Evolutionary conservation across 495 filamentous ascomycete genomes (phyloP).

Genomic region (Jackrogersella multiformis): DNA sequence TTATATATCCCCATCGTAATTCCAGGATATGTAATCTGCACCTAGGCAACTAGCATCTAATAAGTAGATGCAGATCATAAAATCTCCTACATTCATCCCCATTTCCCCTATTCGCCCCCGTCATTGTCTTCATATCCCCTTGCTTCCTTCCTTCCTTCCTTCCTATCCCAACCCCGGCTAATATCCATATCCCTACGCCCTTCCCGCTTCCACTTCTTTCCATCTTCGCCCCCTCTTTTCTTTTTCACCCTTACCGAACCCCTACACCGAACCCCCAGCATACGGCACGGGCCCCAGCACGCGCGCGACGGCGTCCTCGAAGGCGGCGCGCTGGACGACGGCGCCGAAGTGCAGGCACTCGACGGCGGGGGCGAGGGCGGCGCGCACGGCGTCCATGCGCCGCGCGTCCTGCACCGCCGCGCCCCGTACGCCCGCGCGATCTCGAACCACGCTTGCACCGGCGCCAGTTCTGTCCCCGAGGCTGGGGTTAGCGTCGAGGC

Average conservation of each 20-base stretch:
- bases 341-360: slow-evolving; percentile 53
- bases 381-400: slow-evolving; percentile 43
- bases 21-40: too few relatives aligned
- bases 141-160: too few relatives aligned
- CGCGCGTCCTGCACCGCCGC: slow-evolving; percentile 28
- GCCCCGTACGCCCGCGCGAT: slow-evolving; percentile 47
- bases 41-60: too few relatives aligned
- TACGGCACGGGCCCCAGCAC: slow-evolving; percentile 32
- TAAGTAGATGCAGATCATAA: too few relatives aligned
- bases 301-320: slow-evolving; percentile 51
- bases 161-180: too few relatives aligned
- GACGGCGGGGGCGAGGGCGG: slow-evolving; percentile 49
- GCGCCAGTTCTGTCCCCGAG: slow-evolving; percentile 53
- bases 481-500: slow-evolving; percentile 47
- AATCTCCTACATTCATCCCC: too few relatives aligned
- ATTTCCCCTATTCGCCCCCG: too few relatives aligned
- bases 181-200: too few relatives aligned
- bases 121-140: too few relatives aligned
- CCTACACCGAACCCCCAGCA: neutral
- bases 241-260: neutral
- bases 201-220: too few relatives aligned
- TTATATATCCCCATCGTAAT: too few relatives aligned
- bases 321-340: slow-evolving; percentile 49
- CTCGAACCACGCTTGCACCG: slow-evolving; percentile 63
- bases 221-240: neutral